Conservation (phyloP, 257 asterid genomes). For the Solanum pimpinellifolium region DNA sequence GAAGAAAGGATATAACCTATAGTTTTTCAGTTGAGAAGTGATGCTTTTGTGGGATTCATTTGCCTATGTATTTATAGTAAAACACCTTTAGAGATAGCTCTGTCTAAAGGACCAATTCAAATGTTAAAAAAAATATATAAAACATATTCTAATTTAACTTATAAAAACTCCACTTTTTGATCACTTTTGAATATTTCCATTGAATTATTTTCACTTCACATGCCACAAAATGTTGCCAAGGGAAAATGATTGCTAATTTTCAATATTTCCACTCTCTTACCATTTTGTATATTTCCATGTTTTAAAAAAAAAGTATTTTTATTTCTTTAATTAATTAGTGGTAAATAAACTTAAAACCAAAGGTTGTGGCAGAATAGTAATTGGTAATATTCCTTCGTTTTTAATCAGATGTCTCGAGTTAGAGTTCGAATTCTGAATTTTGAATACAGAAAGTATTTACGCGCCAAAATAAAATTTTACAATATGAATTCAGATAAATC, state of each 20-base stretch:
- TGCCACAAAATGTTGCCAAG: not conserved
- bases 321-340: not conserved
- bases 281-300: constrained; percentile 3
- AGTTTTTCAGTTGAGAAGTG: not conserved
- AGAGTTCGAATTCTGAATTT: not conserved
- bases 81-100: not conserved
- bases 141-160: constrained; percentile 9
- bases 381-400: not conserved
- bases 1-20: not conserved
- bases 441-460: accelerated
- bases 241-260: not conserved
- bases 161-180: constrained; percentile 28
- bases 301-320: not conserved
- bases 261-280: not conserved
- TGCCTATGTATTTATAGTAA: constrained; percentile 19
- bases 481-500: not conserved
- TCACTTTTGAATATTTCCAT: not conserved
- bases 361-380: not conserved
- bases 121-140: not conserved
- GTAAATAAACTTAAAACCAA: not conserved
- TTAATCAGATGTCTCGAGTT: not conserved
- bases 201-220: not conserved
- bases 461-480: not conserved
- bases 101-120: constrained; percentile 16
- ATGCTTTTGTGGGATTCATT: not conserved